Base-by-base conservation (phyloP, 2,329 filamentous ascomycete species). In the Corynespora cassiicola region DNA sequence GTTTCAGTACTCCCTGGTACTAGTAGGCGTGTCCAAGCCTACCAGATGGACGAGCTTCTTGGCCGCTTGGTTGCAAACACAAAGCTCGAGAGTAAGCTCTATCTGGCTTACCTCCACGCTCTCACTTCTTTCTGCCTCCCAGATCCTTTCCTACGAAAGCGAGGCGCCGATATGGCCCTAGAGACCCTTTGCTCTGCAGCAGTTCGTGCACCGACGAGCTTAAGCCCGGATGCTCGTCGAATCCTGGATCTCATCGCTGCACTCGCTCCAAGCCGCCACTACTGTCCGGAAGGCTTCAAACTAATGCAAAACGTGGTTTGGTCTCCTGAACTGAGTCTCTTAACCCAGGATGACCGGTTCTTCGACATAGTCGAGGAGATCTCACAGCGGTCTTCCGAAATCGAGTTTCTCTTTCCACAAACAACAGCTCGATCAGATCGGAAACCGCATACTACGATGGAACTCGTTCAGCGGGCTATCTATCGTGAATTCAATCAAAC, bases 101-200 rank as follows among this genome's bases (percentile, higher is more conserved):
- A 74, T 12, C 61, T 81, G 0, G 66, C 39, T 7, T 76, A 77
- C 17, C 56, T 85, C 0, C 80, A 85, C 44, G 79, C 75, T 0
- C 39, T 81, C 0, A 84, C 81, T 0, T 78, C 79, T 0, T 71
- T 72, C 31, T 78, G 70, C 17, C 58, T 81, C 0, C 73, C 75
- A 0, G 80, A 84, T 47, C 62, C 60, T 0, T 63, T 83, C 0
- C 78, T 74, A 0, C 30, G 51, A 0, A 57, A 61, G 4, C 84
- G 78, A 0, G 81, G 82, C 0, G 81, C 78, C 0, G 80, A 85
- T 45, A 58, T 77, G 28, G 77, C 79, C 0, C 49, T 84, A 0
- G 45, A 53, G 0, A 77, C 80, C 1, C 54, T 85, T 1, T 27
- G 41, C 0, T 79, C 76, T 0, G 77, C 77, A 0, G 68, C 77